Conservation (phyloP, 73 alveolate species). For the Paramecium sexaurelia region DNA sequence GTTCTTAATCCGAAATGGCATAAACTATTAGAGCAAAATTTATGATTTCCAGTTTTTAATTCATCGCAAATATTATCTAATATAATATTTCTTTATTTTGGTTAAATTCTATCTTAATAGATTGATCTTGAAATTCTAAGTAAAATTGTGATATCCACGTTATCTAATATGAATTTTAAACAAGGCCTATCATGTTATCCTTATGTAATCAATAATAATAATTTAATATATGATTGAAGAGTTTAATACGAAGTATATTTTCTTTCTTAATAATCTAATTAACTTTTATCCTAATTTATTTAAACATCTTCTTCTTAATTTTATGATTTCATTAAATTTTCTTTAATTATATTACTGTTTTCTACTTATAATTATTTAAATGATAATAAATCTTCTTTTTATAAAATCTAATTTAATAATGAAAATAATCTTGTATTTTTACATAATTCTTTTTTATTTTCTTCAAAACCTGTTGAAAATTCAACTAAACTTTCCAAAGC, state of each 20-base stretch:
- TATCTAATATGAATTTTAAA: conserved; percentile 3
- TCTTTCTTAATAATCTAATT: neutral
- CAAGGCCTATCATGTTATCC: neutral
- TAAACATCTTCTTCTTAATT: neutral
- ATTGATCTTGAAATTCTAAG: neutral
- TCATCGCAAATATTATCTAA: conserved; percentile 38
- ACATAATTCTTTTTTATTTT: conserved; percentile 29
- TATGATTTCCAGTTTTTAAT: neutral
- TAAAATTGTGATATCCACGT: neutral
- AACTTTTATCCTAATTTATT: neutral
- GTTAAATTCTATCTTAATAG: neutral
- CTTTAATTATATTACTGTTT: neutral
- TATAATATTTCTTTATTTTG: neutral
- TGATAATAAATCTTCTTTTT: neutral
- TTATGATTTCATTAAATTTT: neutral
- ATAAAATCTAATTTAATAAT: neutral
- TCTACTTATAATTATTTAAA: neutral
- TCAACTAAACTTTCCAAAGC: conserved; percentile 33
- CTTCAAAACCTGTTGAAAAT: conserved; percentile 23
- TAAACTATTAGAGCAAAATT: neutral
- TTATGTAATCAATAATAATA: neutral
- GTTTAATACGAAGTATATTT: neutral
- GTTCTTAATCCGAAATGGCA: neutral
- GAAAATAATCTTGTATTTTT: conserved; percentile 40
- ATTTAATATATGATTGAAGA: neutral